These are phyloP conservation scores for Aegilops speltoides DNA, from an alignment of 176 grass and related monocot species.

Conservation along the genomic window DNA sequence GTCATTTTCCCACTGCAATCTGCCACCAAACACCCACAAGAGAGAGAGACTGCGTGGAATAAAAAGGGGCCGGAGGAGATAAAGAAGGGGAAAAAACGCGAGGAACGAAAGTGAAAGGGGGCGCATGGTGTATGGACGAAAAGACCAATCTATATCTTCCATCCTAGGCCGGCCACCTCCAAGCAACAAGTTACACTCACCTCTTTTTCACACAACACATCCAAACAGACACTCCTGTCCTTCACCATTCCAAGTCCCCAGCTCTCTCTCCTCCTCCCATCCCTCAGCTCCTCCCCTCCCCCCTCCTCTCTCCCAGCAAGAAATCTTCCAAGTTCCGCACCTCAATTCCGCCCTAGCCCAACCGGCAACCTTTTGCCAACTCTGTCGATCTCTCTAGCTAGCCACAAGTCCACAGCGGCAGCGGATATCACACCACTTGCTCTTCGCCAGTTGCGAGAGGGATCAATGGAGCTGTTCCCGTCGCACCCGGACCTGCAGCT, in stretches of 20 bases:
- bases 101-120: slow-evolving; percentile 36
- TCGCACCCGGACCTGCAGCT: slow-evolving; percentile 85
- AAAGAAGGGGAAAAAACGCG: neutral
- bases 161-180: slow-evolving; percentile 30
- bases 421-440: neutral
- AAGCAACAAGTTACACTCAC: slow-evolving; percentile 32
- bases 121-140: slow-evolving; percentile 51
- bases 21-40: slow-evolving; percentile 41
- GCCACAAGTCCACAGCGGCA: neutral
- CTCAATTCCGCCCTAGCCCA: slow-evolving; percentile 23
- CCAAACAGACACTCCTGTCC: slow-evolving; percentile 44
- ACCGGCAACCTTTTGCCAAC: too few relatives aligned
- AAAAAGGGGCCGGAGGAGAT: slow-evolving; percentile 17
- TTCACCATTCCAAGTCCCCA: slow-evolving; percentile 35
- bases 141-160: slow-evolving; percentile 54
- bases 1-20: slow-evolving; percentile 50
- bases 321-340: slow-evolving; percentile 17
- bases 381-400: neutral
- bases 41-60: slow-evolving; percentile 20
- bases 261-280: neutral
- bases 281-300: neutral
- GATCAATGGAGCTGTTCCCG: slow-evolving; percentile 82
- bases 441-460: neutral
- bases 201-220: slow-evolving; percentile 44
- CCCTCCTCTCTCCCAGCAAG: slow-evolving; percentile 10